These are phyloP conservation scores for Protomyces arabidopsidicola DNA, from an alignment of 1,139 yeast species.

Conservation along the genomic window DNA sequence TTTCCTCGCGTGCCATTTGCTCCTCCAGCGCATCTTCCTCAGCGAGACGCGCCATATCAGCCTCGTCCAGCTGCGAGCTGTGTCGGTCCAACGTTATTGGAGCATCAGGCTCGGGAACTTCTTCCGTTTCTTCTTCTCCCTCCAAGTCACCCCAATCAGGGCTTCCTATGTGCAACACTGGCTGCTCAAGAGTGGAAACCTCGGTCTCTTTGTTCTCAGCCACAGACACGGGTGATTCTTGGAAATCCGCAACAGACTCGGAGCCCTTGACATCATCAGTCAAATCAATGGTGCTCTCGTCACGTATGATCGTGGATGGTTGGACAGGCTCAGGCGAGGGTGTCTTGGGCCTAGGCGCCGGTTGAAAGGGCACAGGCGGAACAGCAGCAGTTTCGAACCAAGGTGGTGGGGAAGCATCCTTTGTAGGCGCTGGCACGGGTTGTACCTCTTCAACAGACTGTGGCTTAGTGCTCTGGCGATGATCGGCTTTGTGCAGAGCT, in stretches of 20 bases:
- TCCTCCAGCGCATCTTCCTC: slow-evolving; percentile 65
- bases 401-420: background rate
- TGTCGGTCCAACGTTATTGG: background rate
- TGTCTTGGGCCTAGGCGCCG: background rate
- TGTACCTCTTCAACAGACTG: background rate
- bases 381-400: slow-evolving; percentile 10
- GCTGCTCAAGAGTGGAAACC: background rate
- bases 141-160: background rate
- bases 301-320: background rate
- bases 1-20: slow-evolving; percentile 63
- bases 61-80: slow-evolving; percentile 28
- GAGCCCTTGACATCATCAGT: background rate
- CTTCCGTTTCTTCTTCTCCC: background rate
- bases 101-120: background rate
- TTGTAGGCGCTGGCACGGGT: background rate
- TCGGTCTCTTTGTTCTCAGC: background rate
- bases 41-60: slow-evolving; percentile 38
- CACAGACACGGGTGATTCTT: background rate
- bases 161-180: background rate
- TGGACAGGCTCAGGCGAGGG: background rate
- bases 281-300: background rate
- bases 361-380: slow-evolving; percentile 1
- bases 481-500: slow-evolving; percentile 1
- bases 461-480: background rate
- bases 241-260: too few relatives aligned